Evolutionary conservation across 352 stramenopile genomes (phyloP).

Genomic region (Pythium phragmitis): DNA sequence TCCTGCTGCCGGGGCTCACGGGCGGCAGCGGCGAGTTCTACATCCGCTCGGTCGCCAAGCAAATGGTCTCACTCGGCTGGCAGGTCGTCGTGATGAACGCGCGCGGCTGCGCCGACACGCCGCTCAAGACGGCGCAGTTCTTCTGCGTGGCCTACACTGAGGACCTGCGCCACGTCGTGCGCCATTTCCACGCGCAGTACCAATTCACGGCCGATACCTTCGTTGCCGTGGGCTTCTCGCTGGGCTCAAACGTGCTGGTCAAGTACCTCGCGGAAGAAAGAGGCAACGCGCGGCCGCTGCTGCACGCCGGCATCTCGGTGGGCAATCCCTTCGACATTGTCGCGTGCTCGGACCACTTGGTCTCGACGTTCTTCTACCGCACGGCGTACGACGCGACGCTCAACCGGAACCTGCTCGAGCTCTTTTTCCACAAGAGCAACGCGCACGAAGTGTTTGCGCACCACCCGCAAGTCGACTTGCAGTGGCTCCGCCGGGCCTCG

Average conservation of each 20-base stretch:
- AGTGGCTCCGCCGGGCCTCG: conserved; percentile 39
- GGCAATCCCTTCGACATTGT: conserved; percentile 70
- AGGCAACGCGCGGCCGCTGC: conserved; percentile 31
- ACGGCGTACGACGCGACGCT: conserved; percentile 57
- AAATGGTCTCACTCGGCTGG: conserved; percentile 47
- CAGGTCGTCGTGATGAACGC: conserved; percentile 76
- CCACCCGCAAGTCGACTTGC: conserved; percentile 52
- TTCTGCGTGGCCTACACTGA: conserved; percentile 74
- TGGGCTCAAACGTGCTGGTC: conserved; percentile 71
- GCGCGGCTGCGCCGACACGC: conserved; percentile 63
- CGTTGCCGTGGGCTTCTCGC: conserved; percentile 61
- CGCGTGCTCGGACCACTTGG: conserved; percentile 48
- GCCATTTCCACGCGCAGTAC: conserved; percentile 44
- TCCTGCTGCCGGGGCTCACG: conserved; percentile 61
- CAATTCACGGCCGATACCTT: conserved; percentile 38
- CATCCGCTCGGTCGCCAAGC: conserved; percentile 49
- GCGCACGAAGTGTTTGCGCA: conserved; percentile 54
- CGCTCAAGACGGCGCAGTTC: conserved; percentile 53
- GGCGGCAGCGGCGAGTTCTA: conserved; percentile 70
- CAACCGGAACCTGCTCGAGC: conserved; percentile 43
- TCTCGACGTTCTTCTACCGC: conserved; percentile 48
- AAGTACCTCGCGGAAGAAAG: conserved; percentile 74
- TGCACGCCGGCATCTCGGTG: conserved; percentile 58
- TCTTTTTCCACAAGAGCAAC: conserved; percentile 72
- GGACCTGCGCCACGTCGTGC: conserved; percentile 54